Percentiles rank a stretch among this genome's conserved stretches.
These are phyloP conservation scores for Pyrenula aspistea DNA, from an alignment of 495 filamentous ascomycete species.

Conservation along the genomic window DNA sequence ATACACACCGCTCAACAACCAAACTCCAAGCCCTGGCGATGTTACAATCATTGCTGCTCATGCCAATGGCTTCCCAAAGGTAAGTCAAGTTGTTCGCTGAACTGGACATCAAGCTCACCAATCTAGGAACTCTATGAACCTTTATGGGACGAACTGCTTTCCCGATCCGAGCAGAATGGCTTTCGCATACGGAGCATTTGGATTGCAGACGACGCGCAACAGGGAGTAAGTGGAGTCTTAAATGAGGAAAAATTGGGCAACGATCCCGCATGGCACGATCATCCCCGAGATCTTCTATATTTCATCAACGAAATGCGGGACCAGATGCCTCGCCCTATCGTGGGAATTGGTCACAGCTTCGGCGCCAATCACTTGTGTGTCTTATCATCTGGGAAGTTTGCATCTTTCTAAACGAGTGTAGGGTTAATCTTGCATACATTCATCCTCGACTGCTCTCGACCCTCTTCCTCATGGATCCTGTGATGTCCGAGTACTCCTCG, in stretches of 20 bases:
- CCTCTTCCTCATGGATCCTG: constrained; percentile 71
- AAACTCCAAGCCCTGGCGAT: constrained; percentile 51
- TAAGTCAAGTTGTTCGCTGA: constrained; percentile 14
- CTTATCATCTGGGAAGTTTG: background rate
- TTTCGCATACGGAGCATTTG: constrained; percentile 69
- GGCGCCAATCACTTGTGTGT: constrained; percentile 56
- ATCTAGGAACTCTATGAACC: constrained; percentile 75
- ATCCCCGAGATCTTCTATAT: constrained; percentile 76
- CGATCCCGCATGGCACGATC: constrained; percentile 81
- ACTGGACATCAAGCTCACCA: constrained; percentile 1
- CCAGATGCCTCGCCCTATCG: constrained; percentile 75
- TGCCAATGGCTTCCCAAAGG: constrained; percentile 87
- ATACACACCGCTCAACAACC: constrained; percentile 63
- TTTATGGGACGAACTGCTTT: constrained; percentile 66
- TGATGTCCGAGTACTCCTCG: constrained; percentile 30
- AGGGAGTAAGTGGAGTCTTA: constrained; percentile 62
- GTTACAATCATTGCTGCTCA: constrained; percentile 75
- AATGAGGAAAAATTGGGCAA: constrained; percentile 67
- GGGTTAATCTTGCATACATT: constrained; percentile 48
- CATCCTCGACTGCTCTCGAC: constrained; percentile 74
- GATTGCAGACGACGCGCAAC: constrained; percentile 71
- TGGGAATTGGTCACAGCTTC: constrained; percentile 86
- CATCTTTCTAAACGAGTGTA: constrained; percentile 9
- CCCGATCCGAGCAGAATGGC: constrained; percentile 35
- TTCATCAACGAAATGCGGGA: constrained; percentile 74